A percentile compares a stretch with the other conserved stretches of the same genome.
Evolutionary conservation across 225 moss, liverwort and hornwort genomes (phyloP).

Genomic region (Straminergon stramineum): DNA sequence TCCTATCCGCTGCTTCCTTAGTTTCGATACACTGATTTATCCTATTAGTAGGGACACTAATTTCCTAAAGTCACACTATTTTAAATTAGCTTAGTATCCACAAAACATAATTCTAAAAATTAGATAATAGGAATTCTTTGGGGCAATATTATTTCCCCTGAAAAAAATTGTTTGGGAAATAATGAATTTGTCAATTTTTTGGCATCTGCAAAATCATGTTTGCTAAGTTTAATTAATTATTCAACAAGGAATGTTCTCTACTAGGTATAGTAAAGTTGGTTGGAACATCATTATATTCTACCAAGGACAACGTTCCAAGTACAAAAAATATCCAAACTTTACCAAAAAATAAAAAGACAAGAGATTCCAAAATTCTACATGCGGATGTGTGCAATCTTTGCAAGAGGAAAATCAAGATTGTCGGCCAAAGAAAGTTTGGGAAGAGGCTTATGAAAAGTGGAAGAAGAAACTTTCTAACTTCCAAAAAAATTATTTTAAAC

Average conservation of each 20-base stretch:
- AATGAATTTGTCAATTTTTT: neutral
- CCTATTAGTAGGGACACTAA: accelerated
- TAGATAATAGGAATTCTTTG: neutral
- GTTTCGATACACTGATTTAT: neutral
- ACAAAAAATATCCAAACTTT: accelerated
- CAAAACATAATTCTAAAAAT: neutral
- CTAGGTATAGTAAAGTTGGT: accelerated
- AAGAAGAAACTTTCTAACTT: neutral
- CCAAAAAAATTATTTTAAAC: neutral
- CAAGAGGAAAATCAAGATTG: neutral
- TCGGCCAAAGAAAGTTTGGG: accelerated
- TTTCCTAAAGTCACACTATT: neutral
- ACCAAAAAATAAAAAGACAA: neutral
- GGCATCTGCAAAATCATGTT: accelerated
- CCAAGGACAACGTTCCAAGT: accelerated
- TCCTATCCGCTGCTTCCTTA: neutral
- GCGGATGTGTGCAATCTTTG: neutral
- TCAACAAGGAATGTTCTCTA: neutral
- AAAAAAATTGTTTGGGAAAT: no score
- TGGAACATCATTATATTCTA: neutral
- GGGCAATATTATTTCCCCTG: neutral
- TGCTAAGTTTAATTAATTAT: neutral
- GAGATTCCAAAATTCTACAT: neutral
- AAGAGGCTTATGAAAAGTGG: neutral
- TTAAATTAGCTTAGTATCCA: no score